phyloP scores from a whole-genome alignment of 2,329 filamentous ascomycete genomes.

The Elsinoe fawcettii region DNA sequence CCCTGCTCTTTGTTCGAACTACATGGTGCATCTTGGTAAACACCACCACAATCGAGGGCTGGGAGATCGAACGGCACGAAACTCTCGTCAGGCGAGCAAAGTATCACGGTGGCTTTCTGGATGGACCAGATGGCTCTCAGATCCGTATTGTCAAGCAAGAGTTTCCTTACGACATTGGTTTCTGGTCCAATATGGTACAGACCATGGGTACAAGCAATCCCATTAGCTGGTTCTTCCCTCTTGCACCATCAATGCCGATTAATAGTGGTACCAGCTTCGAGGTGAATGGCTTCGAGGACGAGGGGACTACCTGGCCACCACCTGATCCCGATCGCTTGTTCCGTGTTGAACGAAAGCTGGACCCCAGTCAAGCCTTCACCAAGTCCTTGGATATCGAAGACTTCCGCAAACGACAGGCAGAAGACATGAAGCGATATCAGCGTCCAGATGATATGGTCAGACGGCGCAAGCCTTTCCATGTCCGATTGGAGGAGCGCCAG shows the following conservation, averaged over 20 bases:
- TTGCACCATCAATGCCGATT: slow-evolving; percentile 46
- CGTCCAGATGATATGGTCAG: slow-evolving; percentile 27
- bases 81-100: slow-evolving; percentile 39
- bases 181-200: slow-evolving; percentile 65
- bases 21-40: slow-evolving; percentile 57
- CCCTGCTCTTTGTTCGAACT: slow-evolving; percentile 58
- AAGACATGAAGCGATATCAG: slow-evolving; percentile 40
- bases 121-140: slow-evolving; percentile 49
- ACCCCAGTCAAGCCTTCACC: slow-evolving; percentile 31
- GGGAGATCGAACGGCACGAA: slow-evolving; percentile 51
- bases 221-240: slow-evolving; percentile 61
- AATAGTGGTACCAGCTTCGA: slow-evolving; percentile 54
- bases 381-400: slow-evolving; percentile 40
- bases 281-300: slow-evolving; percentile 66
- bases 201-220: slow-evolving; percentile 65
- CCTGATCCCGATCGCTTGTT: slow-evolving; percentile 43
- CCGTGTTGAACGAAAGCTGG: slow-evolving; percentile 23
- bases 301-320: slow-evolving; percentile 40
- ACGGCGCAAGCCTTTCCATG: slow-evolving; percentile 36
- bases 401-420: slow-evolving; percentile 47
- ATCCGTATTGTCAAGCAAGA: slow-evolving; percentile 57
- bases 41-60: slow-evolving; percentile 72
- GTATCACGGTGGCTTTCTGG: slow-evolving; percentile 48
- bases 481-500: slow-evolving; percentile 30
- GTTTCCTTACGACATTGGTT: slow-evolving; percentile 73